Evolutionary conservation across 108 stramenopile genomes (phyloP), one percentile per base, ranked within the genome.

Genomic region (Poteriospumella lacustris): DNA sequence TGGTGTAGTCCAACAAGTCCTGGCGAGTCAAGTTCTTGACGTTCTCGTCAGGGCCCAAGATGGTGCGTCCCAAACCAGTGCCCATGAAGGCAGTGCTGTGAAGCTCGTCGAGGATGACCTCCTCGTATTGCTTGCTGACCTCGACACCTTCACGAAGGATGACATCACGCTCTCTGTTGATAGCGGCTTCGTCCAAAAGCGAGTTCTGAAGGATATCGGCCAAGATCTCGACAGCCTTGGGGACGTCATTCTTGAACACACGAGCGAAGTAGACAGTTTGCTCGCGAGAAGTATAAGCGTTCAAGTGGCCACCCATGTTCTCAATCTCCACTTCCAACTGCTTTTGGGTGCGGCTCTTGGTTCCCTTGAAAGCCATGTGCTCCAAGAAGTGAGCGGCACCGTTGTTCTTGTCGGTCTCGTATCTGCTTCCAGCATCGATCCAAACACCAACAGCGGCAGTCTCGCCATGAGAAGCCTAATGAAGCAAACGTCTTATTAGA

Each of bases 291-390:
- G 98, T 99, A 82, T 99, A 99, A 0, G 98, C 98, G 79, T 85
- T 96, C 80, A 99, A 85, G 83, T 97, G 96, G 39, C 94, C 98
- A 12, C 98, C 98, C 96, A 97, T 99, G 86, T 99, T 95, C 89
- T 99, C 98, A 75, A 97, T 95, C 82, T 95, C 92, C 52, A 94
- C 89, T 82, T 99, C 98, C 24, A 99, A 87, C 75, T 88, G 82
- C 59, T 90, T 91, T 84, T 97, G 96, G 15, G 92, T 94, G 29
- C 98, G 85, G 39, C 78, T 77, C 0, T 42, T 31, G 28, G 84
- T 85, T 26, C 98, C 98, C 87, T 99, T 99, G 89, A 99, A 99
- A 73, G 94, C 93, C 94, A 99, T 94, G 90, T 99, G 98, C 86
- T 99, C 98, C 69, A 99, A 84, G 82, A 99, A 99, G 85, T 99